Conservation (phyloP, 495 filamentous ascomycete species). For the Xanthoparmelia taractica region DNA sequence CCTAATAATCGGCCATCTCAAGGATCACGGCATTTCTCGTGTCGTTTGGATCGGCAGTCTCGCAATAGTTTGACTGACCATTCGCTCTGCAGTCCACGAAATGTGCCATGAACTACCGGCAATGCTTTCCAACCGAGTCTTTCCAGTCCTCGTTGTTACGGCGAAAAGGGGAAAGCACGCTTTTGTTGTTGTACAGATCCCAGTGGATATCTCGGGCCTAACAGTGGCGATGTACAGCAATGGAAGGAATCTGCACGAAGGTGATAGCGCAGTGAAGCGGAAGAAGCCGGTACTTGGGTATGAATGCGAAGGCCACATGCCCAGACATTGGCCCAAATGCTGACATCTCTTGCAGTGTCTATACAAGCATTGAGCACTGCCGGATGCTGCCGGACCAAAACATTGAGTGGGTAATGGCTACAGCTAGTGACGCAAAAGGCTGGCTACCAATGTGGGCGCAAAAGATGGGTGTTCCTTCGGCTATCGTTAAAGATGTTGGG, state of each 20-base stretch:
- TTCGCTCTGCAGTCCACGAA: constrained; percentile 19
- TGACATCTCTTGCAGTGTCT: constrained; percentile 27
- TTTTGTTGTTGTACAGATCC: constrained; percentile 28
- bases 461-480: constrained; percentile 51
- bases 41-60: background rate
- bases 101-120: constrained; percentile 29
- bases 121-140: constrained; percentile 25
- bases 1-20: background rate
- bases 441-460: constrained; percentile 54
- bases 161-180: constrained; percentile 20
- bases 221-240: constrained; percentile 27
- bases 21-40: background rate
- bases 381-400: constrained; percentile 33
- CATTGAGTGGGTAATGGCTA: constrained; percentile 59
- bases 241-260: constrained; percentile 23
- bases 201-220: constrained; percentile 24
- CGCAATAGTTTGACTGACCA: background rate
- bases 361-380: constrained; percentile 51
- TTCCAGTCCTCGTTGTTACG: constrained; percentile 28
- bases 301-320: constrained; percentile 5
- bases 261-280: constrained; percentile 17
- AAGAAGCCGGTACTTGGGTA: constrained; percentile 27
- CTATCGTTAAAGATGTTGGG: constrained; percentile 59
- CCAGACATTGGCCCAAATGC: background rate
- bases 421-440: constrained; percentile 54